Percentiles rank a stretch among this genome's conserved stretches.
Evolutionary conservation across 2,329 filamentous ascomycete genomes (phyloP).

Genomic region (Corinectria fuckeliana): DNA sequence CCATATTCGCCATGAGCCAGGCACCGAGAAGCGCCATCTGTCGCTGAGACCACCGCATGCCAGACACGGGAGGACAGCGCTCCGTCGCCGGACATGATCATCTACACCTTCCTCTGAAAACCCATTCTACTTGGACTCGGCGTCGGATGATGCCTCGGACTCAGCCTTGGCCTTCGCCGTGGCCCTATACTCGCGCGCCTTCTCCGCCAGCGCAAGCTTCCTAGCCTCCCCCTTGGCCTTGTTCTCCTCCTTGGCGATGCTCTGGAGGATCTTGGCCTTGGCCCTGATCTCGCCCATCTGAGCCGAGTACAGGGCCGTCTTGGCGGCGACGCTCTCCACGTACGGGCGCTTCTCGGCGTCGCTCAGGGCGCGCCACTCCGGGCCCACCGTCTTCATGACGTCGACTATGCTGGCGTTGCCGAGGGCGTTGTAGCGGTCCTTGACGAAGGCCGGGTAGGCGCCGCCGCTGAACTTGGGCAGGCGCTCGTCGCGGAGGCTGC

Average conservation of each 20-base stretch:
- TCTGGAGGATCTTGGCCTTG: slow-evolving; percentile 40
- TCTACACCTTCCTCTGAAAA: neutral
- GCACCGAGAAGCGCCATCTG: neutral
- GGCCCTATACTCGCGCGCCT: neutral
- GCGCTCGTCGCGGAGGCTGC: slow-evolving; percentile 54
- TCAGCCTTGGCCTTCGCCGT: neutral
- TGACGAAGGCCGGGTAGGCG: slow-evolving; percentile 47
- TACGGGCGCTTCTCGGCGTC: slow-evolving; percentile 51
- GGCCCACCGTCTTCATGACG: slow-evolving; percentile 32
- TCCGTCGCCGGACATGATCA: neutral
- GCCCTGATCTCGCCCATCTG: slow-evolving; percentile 36
- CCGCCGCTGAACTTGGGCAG: slow-evolving; percentile 48
- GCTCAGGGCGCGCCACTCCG: slow-evolving; percentile 53
- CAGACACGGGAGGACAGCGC: neutral
- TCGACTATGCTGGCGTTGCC: slow-evolving; percentile 27
- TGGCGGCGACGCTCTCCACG: slow-evolving; percentile 37
- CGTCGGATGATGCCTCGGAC: slow-evolving; percentile 6
- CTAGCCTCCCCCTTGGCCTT: slow-evolving; percentile 28
- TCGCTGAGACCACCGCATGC: slow-evolving; percentile 9
- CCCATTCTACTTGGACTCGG: neutral
- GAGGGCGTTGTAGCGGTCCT: slow-evolving; percentile 39
- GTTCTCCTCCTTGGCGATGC: slow-evolving; percentile 12
- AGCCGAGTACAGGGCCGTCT: slow-evolving; percentile 20
- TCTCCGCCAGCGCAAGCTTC: slow-evolving; percentile 13
- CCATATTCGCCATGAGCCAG: neutral